These are phyloP conservation scores for Kurtzmaniella natalensis DNA, from an alignment of 1,139 yeast species.

Conservation along the genomic window DNA sequence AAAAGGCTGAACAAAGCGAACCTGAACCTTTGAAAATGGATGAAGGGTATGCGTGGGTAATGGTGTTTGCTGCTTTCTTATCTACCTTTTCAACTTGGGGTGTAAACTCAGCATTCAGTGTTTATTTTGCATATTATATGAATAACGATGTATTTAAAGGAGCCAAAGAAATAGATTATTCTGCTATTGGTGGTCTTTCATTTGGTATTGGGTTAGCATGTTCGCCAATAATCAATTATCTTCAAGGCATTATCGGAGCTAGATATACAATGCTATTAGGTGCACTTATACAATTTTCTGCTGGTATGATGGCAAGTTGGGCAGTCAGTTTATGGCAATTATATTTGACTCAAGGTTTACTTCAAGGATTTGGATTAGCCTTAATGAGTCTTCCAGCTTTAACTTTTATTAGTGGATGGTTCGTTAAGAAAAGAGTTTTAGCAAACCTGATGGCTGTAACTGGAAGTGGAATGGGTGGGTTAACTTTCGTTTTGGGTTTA, in stretches of 20 bases:
- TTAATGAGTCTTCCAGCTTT: constrained; percentile 29
- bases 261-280: constrained; percentile 28
- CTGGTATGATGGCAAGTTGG: constrained; percentile 44
- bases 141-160: constrained; percentile 20
- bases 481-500: constrained; percentile 26
- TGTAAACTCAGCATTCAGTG: constrained; percentile 40
- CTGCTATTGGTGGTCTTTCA: constrained; percentile 21
- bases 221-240: constrained; percentile 28
- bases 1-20: too few species aligned
- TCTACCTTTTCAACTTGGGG: constrained; percentile 40
- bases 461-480: constrained; percentile 40
- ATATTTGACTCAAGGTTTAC: constrained; percentile 26
- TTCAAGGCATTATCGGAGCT: constrained; percentile 26
- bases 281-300: constrained; percentile 35
- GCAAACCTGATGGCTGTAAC: constrained; percentile 52
- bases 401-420: constrained; percentile 58
- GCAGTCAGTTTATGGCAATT: constrained; percentile 33
- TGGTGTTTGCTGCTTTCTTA: constrained; percentile 29
- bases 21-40: constrained; percentile 18
- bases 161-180: constrained; percentile 17
- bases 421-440: constrained; percentile 50
- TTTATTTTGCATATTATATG: constrained; percentile 36
- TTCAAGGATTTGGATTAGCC: constrained; percentile 26
- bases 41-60: constrained; percentile 40
- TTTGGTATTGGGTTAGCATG: constrained; percentile 14